Conservation (phyloP, 495 filamentous ascomycete species). For the Monascus purpureus region DNA sequence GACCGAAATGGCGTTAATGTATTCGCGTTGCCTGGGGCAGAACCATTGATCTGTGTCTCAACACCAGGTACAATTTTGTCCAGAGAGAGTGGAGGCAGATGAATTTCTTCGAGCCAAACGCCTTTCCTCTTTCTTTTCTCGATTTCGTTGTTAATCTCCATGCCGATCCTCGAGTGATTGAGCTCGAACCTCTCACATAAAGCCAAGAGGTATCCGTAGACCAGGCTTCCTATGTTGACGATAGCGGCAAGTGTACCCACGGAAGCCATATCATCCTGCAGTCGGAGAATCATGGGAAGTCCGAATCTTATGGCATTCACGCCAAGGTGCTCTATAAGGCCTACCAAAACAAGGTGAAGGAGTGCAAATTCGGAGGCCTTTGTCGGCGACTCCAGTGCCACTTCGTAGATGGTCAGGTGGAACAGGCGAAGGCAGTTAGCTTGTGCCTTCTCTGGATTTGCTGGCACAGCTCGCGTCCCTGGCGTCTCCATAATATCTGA, state of each 20-base stretch:
- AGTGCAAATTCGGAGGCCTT: constrained; percentile 59
- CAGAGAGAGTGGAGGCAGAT: constrained; percentile 37
- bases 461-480: constrained; percentile 52
- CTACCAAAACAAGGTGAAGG: constrained; percentile 59
- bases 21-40: constrained; percentile 3
- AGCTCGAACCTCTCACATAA: constrained; percentile 67
- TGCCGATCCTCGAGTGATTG: constrained; percentile 48
- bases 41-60: constrained; percentile 7
- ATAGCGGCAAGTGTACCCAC: constrained; percentile 45
- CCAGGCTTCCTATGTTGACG: constrained; percentile 65
- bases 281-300: constrained; percentile 71
- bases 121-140: constrained; percentile 50
- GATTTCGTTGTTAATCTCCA: constrained; percentile 61
- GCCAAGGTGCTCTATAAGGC: constrained; percentile 62
- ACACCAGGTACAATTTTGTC: constrained; percentile 25
- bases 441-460: constrained; percentile 38
- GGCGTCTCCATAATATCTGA: constrained; percentile 17
- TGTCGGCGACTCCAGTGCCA: constrained; percentile 55
- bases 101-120: constrained; percentile 61
- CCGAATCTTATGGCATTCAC: constrained; percentile 68
- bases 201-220: constrained; percentile 76
- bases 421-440: constrained; percentile 70
- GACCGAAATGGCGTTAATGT: constrained; percentile 21
- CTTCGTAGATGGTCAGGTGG: constrained; percentile 77
- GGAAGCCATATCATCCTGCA: constrained; percentile 70